Evolutionary conservation across 768 basidiomycete species (phyloP).

Genomic region (Xanthoconium stramineum): DNA sequence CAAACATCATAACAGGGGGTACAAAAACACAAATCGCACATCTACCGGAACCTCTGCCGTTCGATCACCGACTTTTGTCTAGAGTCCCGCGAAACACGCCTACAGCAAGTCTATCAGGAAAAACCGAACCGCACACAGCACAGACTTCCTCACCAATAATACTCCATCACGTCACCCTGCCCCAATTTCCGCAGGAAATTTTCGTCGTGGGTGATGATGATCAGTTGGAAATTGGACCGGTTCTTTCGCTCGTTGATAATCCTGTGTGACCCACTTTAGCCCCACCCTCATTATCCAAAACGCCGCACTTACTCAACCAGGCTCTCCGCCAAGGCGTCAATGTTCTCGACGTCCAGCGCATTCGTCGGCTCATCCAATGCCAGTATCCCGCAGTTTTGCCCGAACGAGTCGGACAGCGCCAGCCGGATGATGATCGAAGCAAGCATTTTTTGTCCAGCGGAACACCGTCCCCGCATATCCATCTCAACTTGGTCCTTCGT

Average conservation of each 20-base stretch:
- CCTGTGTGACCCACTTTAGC: constrained; percentile 36
- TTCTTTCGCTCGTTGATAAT: constrained; percentile 92
- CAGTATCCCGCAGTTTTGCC: constrained; percentile 95
- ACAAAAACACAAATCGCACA: background rate
- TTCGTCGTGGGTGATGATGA: constrained; percentile 97
- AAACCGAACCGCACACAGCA: background rate
- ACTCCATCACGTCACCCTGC: constrained; percentile 88
- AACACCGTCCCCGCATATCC: constrained; percentile 99
- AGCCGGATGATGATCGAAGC: constrained; percentile 97
- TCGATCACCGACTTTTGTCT: constrained; percentile 80
- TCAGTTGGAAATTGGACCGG: constrained; percentile 91
- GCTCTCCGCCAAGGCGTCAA: constrained; percentile 88
- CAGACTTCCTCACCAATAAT: constrained; percentile 66
- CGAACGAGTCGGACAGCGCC: constrained; percentile 95
- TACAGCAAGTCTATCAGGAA: constrained; percentile 27
- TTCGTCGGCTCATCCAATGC: constrained; percentile 98
- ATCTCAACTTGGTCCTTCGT: constrained; percentile 98
- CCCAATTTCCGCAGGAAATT: constrained; percentile 89
- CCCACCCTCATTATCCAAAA: background rate
- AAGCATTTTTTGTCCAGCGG: constrained; percentile 97
- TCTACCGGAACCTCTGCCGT: constrained; percentile 61
- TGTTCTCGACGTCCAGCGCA: constrained; percentile 93
- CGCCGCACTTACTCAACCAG: constrained; percentile 75
- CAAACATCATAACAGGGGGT: no score
- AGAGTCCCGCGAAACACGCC: constrained; percentile 74